Conservation (phyloP, 345 rosid genomes). For the Raphanus sativus region DNA sequence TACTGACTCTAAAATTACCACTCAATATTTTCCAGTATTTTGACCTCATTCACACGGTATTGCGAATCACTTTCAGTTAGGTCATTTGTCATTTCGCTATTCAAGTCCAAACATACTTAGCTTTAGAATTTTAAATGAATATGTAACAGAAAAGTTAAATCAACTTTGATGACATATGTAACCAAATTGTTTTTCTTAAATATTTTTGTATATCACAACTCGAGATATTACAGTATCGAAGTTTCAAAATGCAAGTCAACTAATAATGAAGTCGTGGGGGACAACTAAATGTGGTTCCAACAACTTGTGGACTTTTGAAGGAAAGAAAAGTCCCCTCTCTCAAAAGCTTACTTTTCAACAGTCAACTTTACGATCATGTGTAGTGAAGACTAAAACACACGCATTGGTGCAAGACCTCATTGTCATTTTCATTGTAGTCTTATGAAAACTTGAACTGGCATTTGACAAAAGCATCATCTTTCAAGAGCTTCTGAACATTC, state of each 20-base stretch:
- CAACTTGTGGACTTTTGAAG: neutral
- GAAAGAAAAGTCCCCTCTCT: neutral
- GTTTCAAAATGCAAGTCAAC: neutral
- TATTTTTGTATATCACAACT: no score
- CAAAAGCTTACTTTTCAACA: neutral
- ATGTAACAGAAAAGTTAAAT: no score
- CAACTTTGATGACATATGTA: no score
- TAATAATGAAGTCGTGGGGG: neutral
- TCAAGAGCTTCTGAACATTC: neutral
- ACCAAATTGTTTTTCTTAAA: no score
- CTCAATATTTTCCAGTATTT: no score
- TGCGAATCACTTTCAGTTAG: no score
- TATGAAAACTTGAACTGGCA: neutral
- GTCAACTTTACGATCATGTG: neutral
- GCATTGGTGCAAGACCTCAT: neutral
- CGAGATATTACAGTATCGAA: no score
- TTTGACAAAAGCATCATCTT: neutral
- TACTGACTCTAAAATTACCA: no score
- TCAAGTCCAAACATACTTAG: no score
- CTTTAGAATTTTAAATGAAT: no score
- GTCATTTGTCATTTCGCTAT: no score
- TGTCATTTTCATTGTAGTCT: neutral
- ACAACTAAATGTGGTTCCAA: neutral
- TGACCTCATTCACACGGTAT: no score
- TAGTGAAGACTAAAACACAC: neutral